Base-by-base conservation (phyloP, 257 asterid species). In the Nicotiana tabacum region DNA sequence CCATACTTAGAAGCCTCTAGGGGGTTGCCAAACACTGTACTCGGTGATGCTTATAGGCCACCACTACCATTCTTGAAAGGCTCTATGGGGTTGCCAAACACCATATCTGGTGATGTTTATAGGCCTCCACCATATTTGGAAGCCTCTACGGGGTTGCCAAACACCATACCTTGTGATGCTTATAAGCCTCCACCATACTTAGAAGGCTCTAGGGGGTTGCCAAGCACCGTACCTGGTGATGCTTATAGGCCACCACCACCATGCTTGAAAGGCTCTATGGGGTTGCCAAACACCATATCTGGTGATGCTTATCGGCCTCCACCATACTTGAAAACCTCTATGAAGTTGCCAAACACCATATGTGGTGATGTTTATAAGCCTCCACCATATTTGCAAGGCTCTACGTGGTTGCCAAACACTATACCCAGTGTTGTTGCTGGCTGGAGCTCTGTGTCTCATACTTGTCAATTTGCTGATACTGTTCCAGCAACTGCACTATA, bases 381-480 rank as follows among this genome's bases (percentile, higher is more conserved):
- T 35, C 39, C 6, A 35, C 39, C 0, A 35, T 35, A 35, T 0
- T 35, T 35, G 39, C 5, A 35, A 35, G 39, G 39, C 39, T 4
- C 39, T 35, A 35, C 39, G 6, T 0, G 39, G 39, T 35, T 35
- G 39, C 39, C 39, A 35, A 35, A 35, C 39, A 35, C 39, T 4
- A 35, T 35, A 0, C 39, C 39, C 35, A 32, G 37, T 33, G 37
- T 4, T 33, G 37, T 33, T 33, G 37, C 37, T 33, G 37, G 37
- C 37, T 2, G 37, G 37, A 33, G 37, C 37, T 33, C 37, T 33
- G 37, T 33, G 37, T 33, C 37, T 33, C 5, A 33, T 33, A 33
- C 37, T 12, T 94, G 92, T 87, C 97, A 91, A 79, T 92, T 91
- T 88, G 97, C 90, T 17, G 98, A 90, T 87, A 27, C 89, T 18